Evolutionary conservation across 2,329 filamentous ascomycete genomes (phyloP).

Genomic region (Talaromyces funiculosus): DNA sequence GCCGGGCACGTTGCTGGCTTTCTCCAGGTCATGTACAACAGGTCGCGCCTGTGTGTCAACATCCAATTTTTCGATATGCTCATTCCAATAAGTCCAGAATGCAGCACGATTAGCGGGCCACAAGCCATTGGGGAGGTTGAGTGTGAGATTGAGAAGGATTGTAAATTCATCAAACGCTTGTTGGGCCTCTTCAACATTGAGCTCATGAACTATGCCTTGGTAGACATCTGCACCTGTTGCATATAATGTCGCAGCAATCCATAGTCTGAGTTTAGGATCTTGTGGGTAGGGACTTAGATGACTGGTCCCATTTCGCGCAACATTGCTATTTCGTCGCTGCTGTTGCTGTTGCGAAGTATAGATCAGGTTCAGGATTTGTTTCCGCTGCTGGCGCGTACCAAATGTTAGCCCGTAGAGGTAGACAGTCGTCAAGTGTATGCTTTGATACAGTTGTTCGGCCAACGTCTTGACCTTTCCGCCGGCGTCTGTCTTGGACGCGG

Average conservation of each 20-base stretch:
- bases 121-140: constrained; percentile 23
- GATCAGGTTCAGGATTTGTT: constrained; percentile 24
- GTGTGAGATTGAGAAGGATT: constrained; percentile 21
- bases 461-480: constrained; percentile 3
- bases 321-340: not conserved
- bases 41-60: constrained; percentile 26
- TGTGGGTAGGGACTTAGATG: constrained; percentile 15
- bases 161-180: constrained; percentile 28
- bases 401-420: constrained; percentile 33
- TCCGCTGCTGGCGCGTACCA: constrained; percentile 26
- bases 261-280: constrained; percentile 23
- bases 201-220: constrained; percentile 31
- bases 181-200: constrained; percentile 28
- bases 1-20: constrained; percentile 23
- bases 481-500: constrained; percentile 12
- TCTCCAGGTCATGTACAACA: constrained; percentile 25
- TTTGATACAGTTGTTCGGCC: constrained; percentile 26
- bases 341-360: constrained; percentile 9
- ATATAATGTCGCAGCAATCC: constrained; percentile 33
- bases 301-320: not conserved
- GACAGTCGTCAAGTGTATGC: constrained; percentile 26
- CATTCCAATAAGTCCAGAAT: constrained; percentile 36
- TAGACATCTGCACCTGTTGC: constrained; percentile 34
- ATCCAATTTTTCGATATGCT: constrained; percentile 23
- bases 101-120: constrained; percentile 28